Percentiles rank a stretch among this genome's conserved stretches.
These are phyloP conservation scores for Leccinum angustisporum DNA, from an alignment of 1,284 basidiomycete species.

Conservation along the genomic window DNA sequence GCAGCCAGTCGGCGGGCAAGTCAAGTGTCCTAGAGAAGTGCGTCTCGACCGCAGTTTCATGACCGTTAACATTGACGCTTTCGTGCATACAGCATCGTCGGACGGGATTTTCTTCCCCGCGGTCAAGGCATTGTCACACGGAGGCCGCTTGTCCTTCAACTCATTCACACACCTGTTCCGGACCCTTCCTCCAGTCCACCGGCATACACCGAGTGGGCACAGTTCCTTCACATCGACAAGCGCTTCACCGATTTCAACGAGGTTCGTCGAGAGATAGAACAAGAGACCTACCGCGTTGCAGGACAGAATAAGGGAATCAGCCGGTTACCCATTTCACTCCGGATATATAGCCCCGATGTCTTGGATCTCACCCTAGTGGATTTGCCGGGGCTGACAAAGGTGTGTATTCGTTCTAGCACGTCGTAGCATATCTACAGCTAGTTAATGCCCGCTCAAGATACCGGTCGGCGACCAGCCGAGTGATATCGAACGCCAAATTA, in stretches of 20 bases:
- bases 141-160: constrained; percentile 91
- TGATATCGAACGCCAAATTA: constrained; percentile 97
- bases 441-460: constrained; percentile 50
- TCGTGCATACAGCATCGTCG: constrained; percentile 71
- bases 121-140: constrained; percentile 95
- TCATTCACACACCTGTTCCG: constrained; percentile 82
- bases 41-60: constrained; percentile 29
- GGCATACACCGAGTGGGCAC: constrained; percentile 83
- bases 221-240: constrained; percentile 96
- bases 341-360: constrained; percentile 95
- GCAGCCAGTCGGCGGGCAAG: constrained; percentile 84
- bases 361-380: constrained; percentile 96
- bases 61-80: neutral
- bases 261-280: constrained; percentile 95
- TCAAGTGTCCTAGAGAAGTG: constrained; percentile 86
- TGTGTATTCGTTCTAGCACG: constrained; percentile 34
- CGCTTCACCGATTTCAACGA: constrained; percentile 95
- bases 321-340: constrained; percentile 90
- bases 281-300: constrained; percentile 96
- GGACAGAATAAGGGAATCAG: constrained; percentile 99
- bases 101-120: constrained; percentile 93
- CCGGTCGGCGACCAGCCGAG: constrained; percentile 90
- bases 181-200: constrained; percentile 44
- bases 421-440: neutral
- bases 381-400: constrained; percentile 94